Base-by-base conservation (phyloP, 2,329 filamentous ascomycete species). In the Clonostachys rosea region DNA sequence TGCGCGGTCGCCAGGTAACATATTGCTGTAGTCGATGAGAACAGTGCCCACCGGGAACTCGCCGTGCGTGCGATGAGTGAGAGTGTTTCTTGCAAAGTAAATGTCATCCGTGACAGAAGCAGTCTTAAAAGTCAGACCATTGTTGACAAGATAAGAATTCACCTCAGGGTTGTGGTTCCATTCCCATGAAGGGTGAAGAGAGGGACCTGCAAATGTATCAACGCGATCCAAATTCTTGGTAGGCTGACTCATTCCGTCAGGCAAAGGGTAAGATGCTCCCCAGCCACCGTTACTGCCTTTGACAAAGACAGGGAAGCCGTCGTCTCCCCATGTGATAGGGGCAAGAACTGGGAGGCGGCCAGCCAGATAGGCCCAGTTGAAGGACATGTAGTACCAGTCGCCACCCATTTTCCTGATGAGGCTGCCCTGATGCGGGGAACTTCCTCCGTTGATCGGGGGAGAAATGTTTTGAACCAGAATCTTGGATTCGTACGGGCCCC, bases 161-260 rank as follows among this genome's bases (percentile, higher is more conserved):
- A 60, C 66, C 47, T 83, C 76, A 0, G 79, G 79, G 56, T 83
- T 82, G 52, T 83, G 79, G 54, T 83, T 84, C 78, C 79, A 83
- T 57, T 83, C 79, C 75, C 76, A 83, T 3, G 70, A 62, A 0
- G 67, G 65, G 7, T 64, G 58, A 1, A 83, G 63, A 0, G 59
- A 51, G 0, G 61, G 54, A 1, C 71, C 73, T 0, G 51, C 43
- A 51, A 83, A 83, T 0, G 49, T 58, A 49, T 83, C 76, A 0
- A 65, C 69, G 14, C 74, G 68, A 0, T 57, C 54, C 48, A 59
- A 57, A 34, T 52, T 59, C 13, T 56, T 53, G 4, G 57, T 49
- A 0, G 52, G 47, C 1, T 49, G 46, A 0, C 49, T 44, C 0
- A 40, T 46, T 2, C 53, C 42, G 1, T 68, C 52, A 0, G 71